These are phyloP conservation scores for Fragaria nilgerrensis DNA, from an alignment of 306 rosid genomes.

Conservation along the genomic window DNA sequence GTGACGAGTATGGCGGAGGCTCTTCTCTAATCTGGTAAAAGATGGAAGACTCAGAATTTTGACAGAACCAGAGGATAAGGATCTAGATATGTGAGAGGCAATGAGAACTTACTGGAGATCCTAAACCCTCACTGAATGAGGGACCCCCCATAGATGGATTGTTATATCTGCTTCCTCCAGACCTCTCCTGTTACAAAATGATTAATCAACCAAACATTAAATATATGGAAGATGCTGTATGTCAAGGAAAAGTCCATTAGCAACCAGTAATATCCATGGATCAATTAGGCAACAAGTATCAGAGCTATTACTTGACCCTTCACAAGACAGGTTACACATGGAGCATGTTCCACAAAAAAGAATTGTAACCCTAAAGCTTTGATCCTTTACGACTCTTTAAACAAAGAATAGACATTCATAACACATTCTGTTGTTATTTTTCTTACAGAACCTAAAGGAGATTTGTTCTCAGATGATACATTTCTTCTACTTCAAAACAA, in stretches of 20 bases:
- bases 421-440: background rate
- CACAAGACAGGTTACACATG: background rate
- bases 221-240: background rate
- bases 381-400: background rate
- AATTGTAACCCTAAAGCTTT: background rate
- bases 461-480: background rate
- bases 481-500: background rate
- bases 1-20: conserved; percentile 77
- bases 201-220: conserved; percentile 26
- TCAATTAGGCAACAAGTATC: background rate
- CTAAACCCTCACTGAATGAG: conserved; percentile 54
- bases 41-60: conserved; percentile 22
- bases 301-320: background rate
- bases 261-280: background rate
- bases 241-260: background rate
- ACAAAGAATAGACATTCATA: background rate
- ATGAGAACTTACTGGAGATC: conserved; percentile 66
- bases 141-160: conserved; percentile 56
- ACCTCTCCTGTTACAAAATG: conserved; percentile 61
- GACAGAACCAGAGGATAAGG: conserved; percentile 8
- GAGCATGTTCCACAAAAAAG: background rate
- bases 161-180: conserved; percentile 59
- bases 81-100: conserved; percentile 15
- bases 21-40: conserved; percentile 88
- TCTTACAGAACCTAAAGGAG: background rate